Evolutionary conservation across 2,329 filamentous ascomycete species (phyloP).

Genomic region (Penicillium concentricum): DNA sequence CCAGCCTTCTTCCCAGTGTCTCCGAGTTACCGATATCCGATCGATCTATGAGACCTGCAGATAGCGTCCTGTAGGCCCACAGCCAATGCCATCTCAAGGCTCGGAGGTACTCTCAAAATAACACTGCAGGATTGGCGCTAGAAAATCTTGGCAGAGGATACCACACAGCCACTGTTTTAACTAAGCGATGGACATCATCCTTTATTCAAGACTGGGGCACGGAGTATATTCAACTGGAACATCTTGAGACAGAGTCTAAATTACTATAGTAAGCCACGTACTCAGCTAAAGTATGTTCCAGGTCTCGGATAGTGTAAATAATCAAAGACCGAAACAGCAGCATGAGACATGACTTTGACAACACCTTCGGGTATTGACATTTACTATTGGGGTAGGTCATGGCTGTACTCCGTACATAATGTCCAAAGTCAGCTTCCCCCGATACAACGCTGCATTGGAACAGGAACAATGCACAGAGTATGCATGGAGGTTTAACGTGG

Average conservation of each 20-base stretch:
- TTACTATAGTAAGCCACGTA: not conserved
- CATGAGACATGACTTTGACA: constrained; percentile 5
- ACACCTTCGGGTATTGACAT: not conserved
- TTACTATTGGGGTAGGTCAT: not conserved
- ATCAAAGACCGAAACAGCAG: constrained; percentile 4
- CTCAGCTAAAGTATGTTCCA: not conserved
- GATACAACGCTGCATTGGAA: constrained; percentile 12
- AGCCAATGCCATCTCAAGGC: not conserved
- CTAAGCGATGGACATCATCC: not conserved
- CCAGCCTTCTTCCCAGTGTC: not conserved
- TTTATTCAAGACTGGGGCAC: not conserved
- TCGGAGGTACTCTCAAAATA: not conserved
- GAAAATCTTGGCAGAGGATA: not conserved
- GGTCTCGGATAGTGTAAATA: not conserved
- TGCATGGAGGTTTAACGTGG: not conserved
- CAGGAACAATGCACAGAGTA: not conserved
- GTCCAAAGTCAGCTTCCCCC: not conserved
- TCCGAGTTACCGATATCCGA: constrained; percentile 3
- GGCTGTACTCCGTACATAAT: not conserved
- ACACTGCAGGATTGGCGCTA: not conserved
- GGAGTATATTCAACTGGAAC: not conserved
- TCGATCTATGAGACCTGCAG: constrained; percentile 4
- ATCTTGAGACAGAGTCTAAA: not conserved
- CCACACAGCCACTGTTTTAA: not conserved
- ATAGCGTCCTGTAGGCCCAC: not conserved